Evolutionary conservation across 768 basidiomycete genomes (phyloP).

Genomic region (Psilocybe cyanescens): DNA sequence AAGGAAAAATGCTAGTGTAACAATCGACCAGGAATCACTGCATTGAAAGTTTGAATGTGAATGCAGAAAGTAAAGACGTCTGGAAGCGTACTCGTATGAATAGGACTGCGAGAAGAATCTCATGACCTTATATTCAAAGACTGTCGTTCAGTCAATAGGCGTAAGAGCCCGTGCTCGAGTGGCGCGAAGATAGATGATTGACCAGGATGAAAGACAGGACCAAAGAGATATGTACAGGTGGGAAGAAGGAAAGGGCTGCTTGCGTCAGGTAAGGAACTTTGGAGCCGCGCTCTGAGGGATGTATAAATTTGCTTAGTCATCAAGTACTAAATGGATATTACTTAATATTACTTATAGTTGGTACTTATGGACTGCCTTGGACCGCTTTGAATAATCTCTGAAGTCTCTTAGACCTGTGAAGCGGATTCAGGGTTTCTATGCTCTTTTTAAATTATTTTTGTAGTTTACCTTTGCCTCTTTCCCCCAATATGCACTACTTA

Average conservation of each 20-base stretch:
- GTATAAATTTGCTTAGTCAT: slow-evolving; percentile 14
- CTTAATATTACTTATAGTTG: no score
- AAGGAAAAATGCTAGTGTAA: slow-evolving; percentile 91
- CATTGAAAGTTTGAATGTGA: slow-evolving; percentile 2
- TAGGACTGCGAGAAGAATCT: slow-evolving; percentile 61
- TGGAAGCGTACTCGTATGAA: slow-evolving; percentile 52
- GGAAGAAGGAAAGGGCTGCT: not conserved
- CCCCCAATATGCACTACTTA: no score
- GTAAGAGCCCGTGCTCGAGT: slow-evolving; percentile 17
- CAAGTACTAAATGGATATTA: not conserved
- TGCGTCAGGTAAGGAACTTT: slow-evolving; percentile 1
- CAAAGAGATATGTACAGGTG: not conserved
- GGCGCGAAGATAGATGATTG: not conserved
- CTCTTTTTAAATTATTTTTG: no score
- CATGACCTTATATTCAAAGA: slow-evolving; percentile 40
- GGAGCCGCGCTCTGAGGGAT: slow-evolving; percentile 2
- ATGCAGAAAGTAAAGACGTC: not conserved
- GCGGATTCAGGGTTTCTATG: no score
- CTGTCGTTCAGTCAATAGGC: slow-evolving; percentile 21
- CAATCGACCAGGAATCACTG: slow-evolving; percentile 94
- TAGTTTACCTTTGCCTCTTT: no score
- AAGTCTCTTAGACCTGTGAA: no score
- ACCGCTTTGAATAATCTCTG: no score
- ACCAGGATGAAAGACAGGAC: not conserved
- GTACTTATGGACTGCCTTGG: no score